Evolutionary conservation across 768 basidiomycete species (phyloP), one percentile per base, ranked within the genome.

Genomic region (Leccinum ochraceum): DNA sequence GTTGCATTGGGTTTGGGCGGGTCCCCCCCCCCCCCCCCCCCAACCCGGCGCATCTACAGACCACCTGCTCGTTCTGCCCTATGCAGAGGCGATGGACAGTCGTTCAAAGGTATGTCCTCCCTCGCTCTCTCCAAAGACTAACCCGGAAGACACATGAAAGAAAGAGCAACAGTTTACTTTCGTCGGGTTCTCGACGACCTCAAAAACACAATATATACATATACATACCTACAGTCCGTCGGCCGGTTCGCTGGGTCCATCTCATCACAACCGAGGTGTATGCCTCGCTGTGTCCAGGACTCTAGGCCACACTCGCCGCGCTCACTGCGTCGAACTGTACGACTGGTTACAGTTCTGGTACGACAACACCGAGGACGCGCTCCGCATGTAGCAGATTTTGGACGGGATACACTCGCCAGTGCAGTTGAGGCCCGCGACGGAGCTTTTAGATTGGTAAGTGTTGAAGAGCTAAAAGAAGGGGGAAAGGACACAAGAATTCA

Each of bases 361-460:
- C 32, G 82, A 84, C 56, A 91, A 75, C 30, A 79, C 76, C 3
- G 81, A 81, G 26, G 88, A 89, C 6, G 86, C 88, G 64, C 87
- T 88, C 42, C 89, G 80, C 44, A 90, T 86, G 66, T 89, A 89
- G 68, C 87, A 91, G 42, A 89, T 84, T 72, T 83, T 90, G 34
- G 87, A 86, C 0, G 70, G 54, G 22, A 80, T 67, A 67, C 89
- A 90, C 22, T 79, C 77, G 1, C 79, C 83, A 0, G 79, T 83
- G 71, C 89, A 90, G 30, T 82, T 64, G 14, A 64, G 58, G n/a
- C 82, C 79, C 37, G 67, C 72, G 6, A 81, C 76, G 9, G 87
- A 87, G 61, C 78, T 78, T 71, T 91, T 91, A n/a, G 87, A 87
- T 71, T 91, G 89, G 65, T 86, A 78, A 0, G 78, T 82, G 62